phyloP scores from a whole-genome alignment of 2,329 filamentous ascomycete genomes.

The Falciphora oryzae region DNA sequence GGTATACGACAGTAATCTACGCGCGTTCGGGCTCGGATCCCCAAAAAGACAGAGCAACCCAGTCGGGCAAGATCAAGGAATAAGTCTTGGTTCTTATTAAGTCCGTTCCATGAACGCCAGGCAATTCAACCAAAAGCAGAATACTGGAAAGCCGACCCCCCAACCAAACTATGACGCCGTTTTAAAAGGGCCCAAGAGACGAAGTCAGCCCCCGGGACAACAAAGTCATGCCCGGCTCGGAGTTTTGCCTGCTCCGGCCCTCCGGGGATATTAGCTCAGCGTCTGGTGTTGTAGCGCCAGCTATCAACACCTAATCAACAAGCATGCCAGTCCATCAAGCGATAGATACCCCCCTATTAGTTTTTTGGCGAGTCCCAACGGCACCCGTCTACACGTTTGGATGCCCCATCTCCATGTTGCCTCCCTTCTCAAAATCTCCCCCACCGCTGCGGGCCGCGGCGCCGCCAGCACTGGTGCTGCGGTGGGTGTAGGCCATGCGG shows the following conservation, averaged over 20 bases:
- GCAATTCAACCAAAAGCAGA: neutral
- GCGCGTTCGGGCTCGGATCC: neutral
- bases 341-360: neutral
- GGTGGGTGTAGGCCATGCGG: neutral
- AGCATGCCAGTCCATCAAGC: neutral
- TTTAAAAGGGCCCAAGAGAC: neutral
- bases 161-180: neutral
- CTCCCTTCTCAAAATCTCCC: neutral
- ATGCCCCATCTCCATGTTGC: neutral
- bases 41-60: neutral
- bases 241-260: neutral
- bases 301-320: neutral
- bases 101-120: neutral
- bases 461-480: neutral
- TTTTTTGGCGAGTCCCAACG: neutral
- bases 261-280: neutral
- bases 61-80: neutral
- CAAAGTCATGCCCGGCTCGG: neutral
- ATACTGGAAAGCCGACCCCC: neutral
- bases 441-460: too few species aligned
- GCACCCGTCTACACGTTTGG: neutral
- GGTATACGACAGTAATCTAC: neutral
- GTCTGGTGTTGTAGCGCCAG: neutral
- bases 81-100: neutral
- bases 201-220: neutral